phyloP scores from a whole-genome alignment of 768 basidiomycete species.

The Suillus lakei region DNA sequence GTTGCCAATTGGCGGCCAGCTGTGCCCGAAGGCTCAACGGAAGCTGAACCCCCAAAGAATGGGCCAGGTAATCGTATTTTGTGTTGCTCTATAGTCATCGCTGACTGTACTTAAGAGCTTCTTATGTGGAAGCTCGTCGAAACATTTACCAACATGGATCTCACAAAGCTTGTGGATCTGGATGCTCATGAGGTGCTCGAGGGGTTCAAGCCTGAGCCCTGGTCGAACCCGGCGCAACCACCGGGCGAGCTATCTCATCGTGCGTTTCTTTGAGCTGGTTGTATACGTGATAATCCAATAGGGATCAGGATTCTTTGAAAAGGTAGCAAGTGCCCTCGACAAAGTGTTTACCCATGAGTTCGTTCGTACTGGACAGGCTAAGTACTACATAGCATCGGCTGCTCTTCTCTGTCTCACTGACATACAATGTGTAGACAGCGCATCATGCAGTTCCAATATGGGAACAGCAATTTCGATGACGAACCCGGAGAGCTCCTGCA shows the following conservation, averaged over 20 bases:
- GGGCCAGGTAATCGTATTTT: constrained; percentile 42
- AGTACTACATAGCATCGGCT: constrained; percentile 28
- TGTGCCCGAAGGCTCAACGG: constrained; percentile 19
- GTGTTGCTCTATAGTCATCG: background rate
- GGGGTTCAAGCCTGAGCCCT: constrained; percentile 48
- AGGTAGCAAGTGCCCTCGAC: constrained; percentile 50
- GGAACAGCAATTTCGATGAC: constrained; percentile 41
- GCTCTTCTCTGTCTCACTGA: background rate
- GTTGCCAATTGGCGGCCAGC: constrained; percentile 43
- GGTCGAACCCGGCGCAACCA: constrained; percentile 38
- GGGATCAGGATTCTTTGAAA: constrained; percentile 53
- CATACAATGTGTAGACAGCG: constrained; percentile 33
- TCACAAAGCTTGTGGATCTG: constrained; percentile 61
- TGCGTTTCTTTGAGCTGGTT: constrained; percentile 24
- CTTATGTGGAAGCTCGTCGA: constrained; percentile 63
- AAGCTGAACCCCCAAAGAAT: constrained; percentile 30
- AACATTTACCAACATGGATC: constrained; percentile 71
- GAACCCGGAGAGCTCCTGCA: constrained; percentile 36
- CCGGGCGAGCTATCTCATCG: constrained; percentile 50
- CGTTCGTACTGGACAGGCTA: constrained; percentile 37
- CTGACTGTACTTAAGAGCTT: constrained; percentile 25
- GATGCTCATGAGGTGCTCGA: constrained; percentile 55
- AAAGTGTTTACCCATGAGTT: constrained; percentile 43
- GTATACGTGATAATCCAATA: background rate
- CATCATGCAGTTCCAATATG: constrained; percentile 63